Percentiles rank a stretch among this genome's conserved stretches.
Evolutionary conservation across 1,284 basidiomycete species (phyloP).

Genomic region (Trametes hirsuta): DNA sequence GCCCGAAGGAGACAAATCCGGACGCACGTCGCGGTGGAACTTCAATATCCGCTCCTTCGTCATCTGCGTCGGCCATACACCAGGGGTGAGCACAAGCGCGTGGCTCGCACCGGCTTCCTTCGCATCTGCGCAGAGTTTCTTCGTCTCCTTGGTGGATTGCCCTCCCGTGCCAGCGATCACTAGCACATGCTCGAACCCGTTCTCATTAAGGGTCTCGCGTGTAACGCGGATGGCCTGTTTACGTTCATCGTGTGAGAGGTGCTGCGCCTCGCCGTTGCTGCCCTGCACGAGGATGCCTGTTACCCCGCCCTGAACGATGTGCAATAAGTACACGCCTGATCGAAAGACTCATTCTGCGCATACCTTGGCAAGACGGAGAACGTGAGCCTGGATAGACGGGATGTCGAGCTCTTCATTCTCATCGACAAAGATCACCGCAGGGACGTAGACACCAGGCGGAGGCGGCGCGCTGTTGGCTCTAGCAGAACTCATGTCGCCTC

Average conservation of each 20-base stretch:
- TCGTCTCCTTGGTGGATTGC: slow-evolving; percentile 81
- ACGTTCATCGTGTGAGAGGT: slow-evolving; percentile 74
- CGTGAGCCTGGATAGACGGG: slow-evolving; percentile 59
- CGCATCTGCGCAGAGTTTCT: slow-evolving; percentile 78
- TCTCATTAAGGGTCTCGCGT: slow-evolving; percentile 73
- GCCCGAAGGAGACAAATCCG: not conserved
- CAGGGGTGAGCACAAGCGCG: slow-evolving; percentile 75
- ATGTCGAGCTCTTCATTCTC: slow-evolving; percentile 69
- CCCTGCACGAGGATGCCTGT: slow-evolving; percentile 79
- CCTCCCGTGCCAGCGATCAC: slow-evolving; percentile 89
- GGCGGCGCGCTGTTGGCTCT: slow-evolving; percentile 40
- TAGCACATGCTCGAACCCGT: slow-evolving; percentile 68
- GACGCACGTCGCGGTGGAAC: slow-evolving; percentile 61
- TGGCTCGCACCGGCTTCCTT: slow-evolving; percentile 80
- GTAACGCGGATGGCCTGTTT: slow-evolving; percentile 66
- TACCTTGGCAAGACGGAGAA: slow-evolving; percentile 70
- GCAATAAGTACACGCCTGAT: not conserved
- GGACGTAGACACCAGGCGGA: slow-evolving; percentile 72
- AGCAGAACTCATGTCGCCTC: slow-evolving; percentile 1
- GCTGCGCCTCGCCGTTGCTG: slow-evolving; percentile 79
- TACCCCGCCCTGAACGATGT: slow-evolving; percentile 55
- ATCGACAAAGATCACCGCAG: slow-evolving; percentile 73
- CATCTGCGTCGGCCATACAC: slow-evolving; percentile 70
- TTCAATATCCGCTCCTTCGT: slow-evolving; percentile 59
- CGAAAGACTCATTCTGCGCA: too few species aligned